Conservation (phyloP, 2,329 filamentous ascomycete genomes). For the Beauveria medogensis region DNA sequence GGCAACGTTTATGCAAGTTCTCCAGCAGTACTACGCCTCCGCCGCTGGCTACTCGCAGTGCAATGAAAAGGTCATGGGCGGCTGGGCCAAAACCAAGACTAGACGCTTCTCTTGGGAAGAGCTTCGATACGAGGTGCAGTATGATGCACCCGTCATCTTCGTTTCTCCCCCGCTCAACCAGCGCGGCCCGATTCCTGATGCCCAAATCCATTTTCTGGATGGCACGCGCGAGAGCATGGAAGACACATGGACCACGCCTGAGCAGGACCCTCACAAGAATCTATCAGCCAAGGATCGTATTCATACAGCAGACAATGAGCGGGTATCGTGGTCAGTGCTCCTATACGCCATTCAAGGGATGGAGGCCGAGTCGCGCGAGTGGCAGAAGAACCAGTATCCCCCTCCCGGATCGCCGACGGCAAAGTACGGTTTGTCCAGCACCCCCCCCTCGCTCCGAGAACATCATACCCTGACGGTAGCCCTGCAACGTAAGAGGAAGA, state of each 20-base stretch:
- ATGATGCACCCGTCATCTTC: constrained; percentile 43
- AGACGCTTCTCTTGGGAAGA: constrained; percentile 34
- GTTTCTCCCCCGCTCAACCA: constrained; percentile 35
- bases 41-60: constrained; percentile 42
- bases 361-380: constrained; percentile 38
- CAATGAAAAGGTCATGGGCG: constrained; percentile 39
- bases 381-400: constrained; percentile 32
- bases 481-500: constrained; percentile 37
- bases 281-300: constrained; percentile 27
- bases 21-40: constrained; percentile 43
- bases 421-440: constrained; percentile 15
- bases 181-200: constrained; percentile 25
- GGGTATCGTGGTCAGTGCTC: constrained; percentile 45
- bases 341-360: constrained; percentile 42
- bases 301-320: constrained; percentile 48
- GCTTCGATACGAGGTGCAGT: constrained; percentile 42
- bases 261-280: constrained; percentile 23
- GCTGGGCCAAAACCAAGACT: constrained; percentile 34
- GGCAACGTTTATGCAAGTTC: constrained; percentile 38
- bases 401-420: constrained; percentile 16
- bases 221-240: constrained; percentile 29
- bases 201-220: constrained; percentile 29
- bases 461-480: constrained; percentile 37
- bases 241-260: constrained; percentile 25
- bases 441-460: constrained; percentile 19